Percentiles rank a stretch among this genome's conserved stretches.
Conservation (phyloP, 257 asterid species). For the Solanum medicagineum region DNA sequence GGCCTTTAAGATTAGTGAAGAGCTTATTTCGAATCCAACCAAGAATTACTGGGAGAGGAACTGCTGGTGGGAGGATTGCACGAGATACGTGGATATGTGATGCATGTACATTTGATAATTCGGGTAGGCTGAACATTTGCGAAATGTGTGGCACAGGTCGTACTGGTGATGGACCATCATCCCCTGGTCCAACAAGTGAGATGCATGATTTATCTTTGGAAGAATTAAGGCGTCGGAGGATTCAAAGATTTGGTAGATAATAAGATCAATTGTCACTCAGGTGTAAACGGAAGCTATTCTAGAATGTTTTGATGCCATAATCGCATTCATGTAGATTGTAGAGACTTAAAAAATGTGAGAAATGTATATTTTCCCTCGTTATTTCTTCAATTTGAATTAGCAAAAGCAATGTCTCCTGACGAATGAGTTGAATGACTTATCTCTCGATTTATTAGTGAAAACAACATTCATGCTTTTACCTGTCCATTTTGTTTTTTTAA, state of each 20-base stretch:
- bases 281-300: background rate
- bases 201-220: conserved; percentile 30
- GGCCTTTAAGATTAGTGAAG: conserved; percentile 42
- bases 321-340: background rate
- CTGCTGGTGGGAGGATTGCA: conserved; percentile 14
- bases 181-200: background rate
- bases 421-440: too few species aligned
- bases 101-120: conserved; percentile 66
- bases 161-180: conserved; percentile 4
- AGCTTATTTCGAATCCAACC: conserved; percentile 12
- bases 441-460: too few species aligned
- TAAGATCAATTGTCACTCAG: background rate
- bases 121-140: conserved; percentile 26
- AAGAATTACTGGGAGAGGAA: conserved; percentile 46
- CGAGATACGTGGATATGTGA: conserved; percentile 55
- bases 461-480: too few species aligned
- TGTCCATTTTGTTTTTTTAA: background rate
- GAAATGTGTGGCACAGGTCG: conserved; percentile 67
- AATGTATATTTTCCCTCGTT: background rate
- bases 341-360: background rate
- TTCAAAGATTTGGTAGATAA: conserved; percentile 43
- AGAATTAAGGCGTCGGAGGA: conserved; percentile 56
- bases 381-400: background rate
- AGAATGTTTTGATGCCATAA: background rate
- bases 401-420: too few species aligned